Conservation (phyloP, 768 basidiomycete species). For the Lactarius akahatsu region DNA sequence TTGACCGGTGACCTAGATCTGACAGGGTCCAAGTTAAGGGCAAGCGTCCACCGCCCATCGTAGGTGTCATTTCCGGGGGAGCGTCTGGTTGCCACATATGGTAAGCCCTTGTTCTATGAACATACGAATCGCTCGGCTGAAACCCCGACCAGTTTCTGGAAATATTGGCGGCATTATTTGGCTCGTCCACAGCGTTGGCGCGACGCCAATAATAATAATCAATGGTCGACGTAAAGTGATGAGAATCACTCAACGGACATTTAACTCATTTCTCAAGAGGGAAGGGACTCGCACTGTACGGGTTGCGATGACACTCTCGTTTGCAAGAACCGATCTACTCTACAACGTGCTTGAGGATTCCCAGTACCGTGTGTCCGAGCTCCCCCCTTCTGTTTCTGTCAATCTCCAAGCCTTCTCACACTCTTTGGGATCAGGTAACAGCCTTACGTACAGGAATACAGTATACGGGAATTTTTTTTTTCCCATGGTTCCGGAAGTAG, state of each 20-base stretch:
- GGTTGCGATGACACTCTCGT: background rate
- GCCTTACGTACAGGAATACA: conserved; percentile 16
- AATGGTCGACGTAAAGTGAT: background rate
- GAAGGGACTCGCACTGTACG: background rate
- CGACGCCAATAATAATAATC: background rate
- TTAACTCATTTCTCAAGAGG: background rate
- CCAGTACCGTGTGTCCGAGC: background rate
- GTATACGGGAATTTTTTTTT: background rate
- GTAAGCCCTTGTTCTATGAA: conserved; percentile 19
- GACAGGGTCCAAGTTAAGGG: conserved; percentile 9
- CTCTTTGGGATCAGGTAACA: conserved; percentile 7
- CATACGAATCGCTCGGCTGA: background rate
- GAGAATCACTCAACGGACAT: background rate
- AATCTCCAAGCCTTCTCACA: background rate
- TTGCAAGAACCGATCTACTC: background rate
- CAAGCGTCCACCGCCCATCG: background rate
- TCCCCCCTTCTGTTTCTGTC: conserved; percentile 5
- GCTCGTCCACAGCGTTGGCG: background rate
- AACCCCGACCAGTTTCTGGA: background rate
- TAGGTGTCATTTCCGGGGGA: conserved; percentile 21
- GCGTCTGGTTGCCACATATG: conserved; percentile 9
- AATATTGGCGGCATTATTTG: background rate
- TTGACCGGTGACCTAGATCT: conserved; percentile 7
- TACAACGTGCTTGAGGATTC: conserved; percentile 9
- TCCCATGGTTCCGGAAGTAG: conserved; percentile 1